Conservation (phyloP, 257 asterid genomes). For the Penstemon davidsonii region DNA sequence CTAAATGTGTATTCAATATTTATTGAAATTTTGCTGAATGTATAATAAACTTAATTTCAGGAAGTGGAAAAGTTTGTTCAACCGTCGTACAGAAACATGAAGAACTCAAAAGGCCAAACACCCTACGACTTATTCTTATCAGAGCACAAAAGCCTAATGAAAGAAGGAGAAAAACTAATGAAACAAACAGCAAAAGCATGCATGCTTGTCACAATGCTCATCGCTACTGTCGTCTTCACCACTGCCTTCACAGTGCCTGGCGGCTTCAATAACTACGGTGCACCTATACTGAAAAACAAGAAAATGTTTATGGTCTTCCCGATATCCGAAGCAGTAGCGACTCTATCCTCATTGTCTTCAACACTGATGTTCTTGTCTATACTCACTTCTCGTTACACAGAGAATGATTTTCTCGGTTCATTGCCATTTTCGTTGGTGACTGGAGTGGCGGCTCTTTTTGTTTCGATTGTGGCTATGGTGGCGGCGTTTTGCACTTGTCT, state of each 20-base stretch:
- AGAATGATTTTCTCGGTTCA: conserved; percentile 28
- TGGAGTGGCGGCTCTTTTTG: conserved; percentile 34
- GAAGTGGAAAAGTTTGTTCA: conserved; percentile 37
- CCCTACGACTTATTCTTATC: conserved; percentile 25
- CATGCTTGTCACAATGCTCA: conserved; percentile 39
- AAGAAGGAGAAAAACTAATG: conserved; percentile 43
- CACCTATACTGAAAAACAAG: conserved; percentile 22
- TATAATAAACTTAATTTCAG: background rate
- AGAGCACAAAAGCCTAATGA: conserved; percentile 30
- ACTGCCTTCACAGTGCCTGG: conserved; percentile 45
- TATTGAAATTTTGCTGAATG: too few species aligned
- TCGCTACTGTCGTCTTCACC: conserved; percentile 42
- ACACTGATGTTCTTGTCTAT: conserved; percentile 41
- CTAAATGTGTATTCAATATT: too few species aligned
- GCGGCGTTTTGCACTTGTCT: conserved; percentile 30
- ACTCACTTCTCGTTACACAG: conserved; percentile 39
- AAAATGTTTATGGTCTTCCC: conserved; percentile 29
- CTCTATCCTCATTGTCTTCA: conserved; percentile 33
- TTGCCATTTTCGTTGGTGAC: conserved; percentile 39
- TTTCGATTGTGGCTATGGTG: conserved; percentile 41
- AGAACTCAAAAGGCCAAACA: conserved; percentile 22
- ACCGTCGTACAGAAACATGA: conserved; percentile 18
- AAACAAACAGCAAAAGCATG: conserved; percentile 36
- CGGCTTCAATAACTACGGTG: conserved; percentile 33
- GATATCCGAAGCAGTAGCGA: conserved; percentile 35